phyloP scores from a whole-genome alignment of 1,139 yeast species.

The Taphrina flavorubra region DNA sequence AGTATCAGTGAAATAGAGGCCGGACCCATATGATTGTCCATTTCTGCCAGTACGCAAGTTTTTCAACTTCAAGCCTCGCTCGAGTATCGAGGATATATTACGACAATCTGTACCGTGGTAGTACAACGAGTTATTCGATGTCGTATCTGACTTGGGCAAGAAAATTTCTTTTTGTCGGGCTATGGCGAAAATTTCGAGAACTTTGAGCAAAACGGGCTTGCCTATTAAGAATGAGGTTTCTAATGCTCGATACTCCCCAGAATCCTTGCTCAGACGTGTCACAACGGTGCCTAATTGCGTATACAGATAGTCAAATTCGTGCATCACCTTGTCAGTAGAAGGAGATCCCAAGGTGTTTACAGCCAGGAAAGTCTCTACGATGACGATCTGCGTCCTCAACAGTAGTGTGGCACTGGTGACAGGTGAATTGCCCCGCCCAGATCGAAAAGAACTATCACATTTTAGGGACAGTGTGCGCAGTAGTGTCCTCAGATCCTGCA shows the following conservation, averaged over 20 bases:
- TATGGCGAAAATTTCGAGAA: conserved; percentile 1
- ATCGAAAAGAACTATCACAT: not conserved
- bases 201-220: not conserved
- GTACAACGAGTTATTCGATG: conserved; percentile 8
- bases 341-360: not conserved
- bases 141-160: not conserved
- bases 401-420: not conserved
- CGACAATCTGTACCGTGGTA: conserved; percentile 4
- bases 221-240: not conserved
- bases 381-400: not conserved
- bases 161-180: not conserved
- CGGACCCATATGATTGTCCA: conserved; percentile 1
- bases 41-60: not conserved
- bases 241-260: not conserved
- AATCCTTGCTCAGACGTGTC: not conserved
- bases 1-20: conserved; percentile 9
- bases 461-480: not conserved
- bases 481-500: not conserved
- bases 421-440: not conserved
- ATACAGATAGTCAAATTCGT: conserved; percentile 5
- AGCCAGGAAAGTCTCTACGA: not conserved
- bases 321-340: not conserved
- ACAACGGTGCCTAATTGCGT: not conserved
- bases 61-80: not conserved
- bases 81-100: conserved; percentile 3